Base-by-base conservation (phyloP, 1,284 basidiomycete genomes). In the Leccinum laetum region DNA sequence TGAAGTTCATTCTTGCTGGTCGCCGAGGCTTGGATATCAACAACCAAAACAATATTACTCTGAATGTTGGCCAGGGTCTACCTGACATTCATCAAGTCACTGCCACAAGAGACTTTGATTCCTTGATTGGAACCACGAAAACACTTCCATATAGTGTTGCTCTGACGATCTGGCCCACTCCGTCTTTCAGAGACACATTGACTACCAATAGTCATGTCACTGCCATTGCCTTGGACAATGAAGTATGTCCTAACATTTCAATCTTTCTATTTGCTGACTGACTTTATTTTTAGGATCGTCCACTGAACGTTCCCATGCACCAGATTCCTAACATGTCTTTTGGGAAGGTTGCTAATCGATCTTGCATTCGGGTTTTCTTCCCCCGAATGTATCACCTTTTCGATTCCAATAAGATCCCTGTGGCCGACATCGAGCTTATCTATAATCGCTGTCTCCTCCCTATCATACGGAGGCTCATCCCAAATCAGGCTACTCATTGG, bases 401-500 rank as follows among this genome's bases (percentile, higher is more conserved):
- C 6, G 10, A 66, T 3, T 26, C 37, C 0, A 60, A 44, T 2
- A 18, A 24, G 1, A 61, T 68, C 2, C 41, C 55, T 13, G 5
- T 2, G 3, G 21, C 37, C 1, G 35, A 66, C 5, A n/a, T 68
- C 0, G 39, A 60, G 5, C 3, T 35, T 1, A 66, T 69, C 3
- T 68, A 68, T 4, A 14, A 70, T 2, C 9, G 2, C 0, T 53
- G 60, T 24, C 16, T 68, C 1, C 58, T 2, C 4, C 64, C 61
- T 1, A 16, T 53, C 8, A 13, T 68, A 3, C n/a, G 1, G 10
- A 2, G 7, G 1, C 16, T 65, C 5, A 65, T 68, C 64, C 60
- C 24, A 5, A 65, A 61, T 21, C 53, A 60, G n/a, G 64, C 67
- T 0, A 62, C 61, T 2, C 67, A 68, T 18, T 68, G 67, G 67